Evolutionary conservation across 306 rosid genomes (phyloP).

Genomic region (Styphnolobium japonicum): DNA sequence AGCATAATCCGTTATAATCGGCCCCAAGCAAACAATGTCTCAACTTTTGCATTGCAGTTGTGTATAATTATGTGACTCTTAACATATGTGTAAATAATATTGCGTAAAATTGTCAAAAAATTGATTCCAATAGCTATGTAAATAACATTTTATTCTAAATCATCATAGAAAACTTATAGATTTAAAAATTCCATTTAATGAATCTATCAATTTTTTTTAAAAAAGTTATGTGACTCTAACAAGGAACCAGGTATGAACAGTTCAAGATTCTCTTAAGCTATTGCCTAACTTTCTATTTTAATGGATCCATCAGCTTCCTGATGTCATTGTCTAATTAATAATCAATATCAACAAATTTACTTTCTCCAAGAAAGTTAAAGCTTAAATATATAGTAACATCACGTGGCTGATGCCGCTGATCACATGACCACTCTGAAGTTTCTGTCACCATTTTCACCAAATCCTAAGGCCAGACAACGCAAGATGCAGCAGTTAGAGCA

Average conservation of each 20-base stretch:
- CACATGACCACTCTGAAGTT: conserved; percentile 50
- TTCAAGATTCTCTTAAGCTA: background rate
- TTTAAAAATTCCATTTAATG: too few species aligned
- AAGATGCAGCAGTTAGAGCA: conserved; percentile 45
- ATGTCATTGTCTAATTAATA: background rate
- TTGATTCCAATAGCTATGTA: too few species aligned
- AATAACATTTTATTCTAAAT: too few species aligned
- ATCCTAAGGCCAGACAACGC: conserved; percentile 26
- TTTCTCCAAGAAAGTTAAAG: conserved; percentile 32
- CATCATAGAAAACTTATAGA: too few species aligned
- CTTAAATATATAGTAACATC: conserved; percentile 30
- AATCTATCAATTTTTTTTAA: too few species aligned
- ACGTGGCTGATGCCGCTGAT: conserved; percentile 58
- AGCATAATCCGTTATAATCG: too few species aligned
- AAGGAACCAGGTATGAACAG: conserved; percentile 4
- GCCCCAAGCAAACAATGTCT: too few species aligned
- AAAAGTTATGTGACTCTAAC: too few species aligned
- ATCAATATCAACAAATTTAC: conserved; percentile 21
- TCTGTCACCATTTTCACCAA: conserved; percentile 39
- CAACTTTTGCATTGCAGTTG: too few species aligned
- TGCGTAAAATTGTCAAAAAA: too few species aligned
- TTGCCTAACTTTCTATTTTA: conserved; percentile 20
- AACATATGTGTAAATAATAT: too few species aligned
- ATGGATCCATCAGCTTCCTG: conserved; percentile 25
- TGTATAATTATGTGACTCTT: too few species aligned